phyloP scores from a whole-genome alignment of 2,329 filamentous ascomycete genomes.

The Venturiaceae sp. region DNA sequence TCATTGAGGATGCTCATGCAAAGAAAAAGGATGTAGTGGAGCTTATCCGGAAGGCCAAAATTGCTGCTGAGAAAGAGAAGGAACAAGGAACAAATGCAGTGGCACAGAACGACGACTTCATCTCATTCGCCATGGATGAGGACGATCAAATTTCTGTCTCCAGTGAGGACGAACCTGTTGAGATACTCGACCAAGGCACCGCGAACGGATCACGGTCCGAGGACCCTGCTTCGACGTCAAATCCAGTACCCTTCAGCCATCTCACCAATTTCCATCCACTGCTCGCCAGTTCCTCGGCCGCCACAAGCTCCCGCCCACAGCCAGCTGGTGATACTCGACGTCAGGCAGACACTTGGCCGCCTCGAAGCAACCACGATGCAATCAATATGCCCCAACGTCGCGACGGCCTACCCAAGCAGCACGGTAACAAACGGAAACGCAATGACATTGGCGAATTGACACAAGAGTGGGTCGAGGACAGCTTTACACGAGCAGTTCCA shows the following conservation, averaged over 20 bases:
- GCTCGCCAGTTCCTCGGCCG: not conserved
- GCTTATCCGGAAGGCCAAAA: slow-evolving; percentile 79
- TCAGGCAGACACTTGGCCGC: not conserved
- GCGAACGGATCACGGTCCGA: not conserved
- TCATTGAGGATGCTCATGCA: slow-evolving; percentile 53
- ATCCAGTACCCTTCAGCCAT: not conserved
- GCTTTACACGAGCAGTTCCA: not conserved
- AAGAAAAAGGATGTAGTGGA: slow-evolving; percentile 86
- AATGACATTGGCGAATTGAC: slow-evolving; percentile 3
- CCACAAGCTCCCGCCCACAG: not conserved
- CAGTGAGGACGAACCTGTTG: not conserved
- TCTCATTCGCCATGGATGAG: slow-evolving; percentile 66
- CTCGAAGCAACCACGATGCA: not conserved
- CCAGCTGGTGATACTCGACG: not conserved
- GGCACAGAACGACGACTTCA: slow-evolving; percentile 64
- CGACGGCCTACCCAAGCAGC: not conserved
- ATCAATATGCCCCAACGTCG: not conserved
- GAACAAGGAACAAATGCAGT: slow-evolving; percentile 37
- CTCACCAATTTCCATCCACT: not conserved
- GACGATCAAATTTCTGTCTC: slow-evolving; percentile 19
- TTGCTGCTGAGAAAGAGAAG: slow-evolving; percentile 48
- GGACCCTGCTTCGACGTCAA: not conserved
- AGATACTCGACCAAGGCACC: not conserved
- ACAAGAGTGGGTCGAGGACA: not conserved
- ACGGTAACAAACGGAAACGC: slow-evolving; percentile 7